Evolutionary conservation across 352 stramenopile genomes (phyloP).

Genomic region (Phytophthora agathidicida): DNA sequence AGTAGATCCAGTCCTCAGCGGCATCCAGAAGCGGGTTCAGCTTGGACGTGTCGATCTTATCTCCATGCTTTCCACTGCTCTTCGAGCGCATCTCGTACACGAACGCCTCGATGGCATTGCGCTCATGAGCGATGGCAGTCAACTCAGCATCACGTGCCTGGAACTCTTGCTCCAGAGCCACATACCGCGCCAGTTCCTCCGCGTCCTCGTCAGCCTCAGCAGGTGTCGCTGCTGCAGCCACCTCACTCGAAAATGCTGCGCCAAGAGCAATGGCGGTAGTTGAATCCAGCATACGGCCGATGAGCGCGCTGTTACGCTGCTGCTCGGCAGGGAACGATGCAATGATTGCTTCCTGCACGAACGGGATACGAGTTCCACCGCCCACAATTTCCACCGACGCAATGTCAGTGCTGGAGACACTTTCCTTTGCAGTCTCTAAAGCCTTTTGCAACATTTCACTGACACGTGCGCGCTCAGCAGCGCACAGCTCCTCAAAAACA

Average conservation of each 20-base stretch:
- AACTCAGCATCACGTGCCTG: slow-evolving; percentile 74
- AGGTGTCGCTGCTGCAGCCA: slow-evolving; percentile 3
- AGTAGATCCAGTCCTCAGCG: slow-evolving; percentile 93
- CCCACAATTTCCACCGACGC: slow-evolving; percentile 90
- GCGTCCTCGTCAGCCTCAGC: slow-evolving; percentile 34
- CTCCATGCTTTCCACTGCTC: slow-evolving; percentile 63
- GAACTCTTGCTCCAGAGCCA: slow-evolving; percentile 73
- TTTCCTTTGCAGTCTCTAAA: slow-evolving; percentile 51
- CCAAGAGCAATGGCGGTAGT: slow-evolving; percentile 84
- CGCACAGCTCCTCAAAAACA: slow-evolving; percentile 74
- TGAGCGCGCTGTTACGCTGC: slow-evolving; percentile 40
- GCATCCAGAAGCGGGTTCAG: slow-evolving; percentile 80
- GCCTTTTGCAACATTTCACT: slow-evolving; percentile 57
- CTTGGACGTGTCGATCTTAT: slow-evolving; percentile 65
- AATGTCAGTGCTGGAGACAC: slow-evolving; percentile 47
- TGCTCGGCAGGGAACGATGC: slow-evolving; percentile 57
- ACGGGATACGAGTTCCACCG: slow-evolving; percentile 88
- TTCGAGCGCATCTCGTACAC: slow-evolving; percentile 92
- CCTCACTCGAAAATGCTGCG: slow-evolving; percentile 56
- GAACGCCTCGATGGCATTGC: slow-evolving; percentile 92
- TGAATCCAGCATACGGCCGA: slow-evolving; percentile 90
- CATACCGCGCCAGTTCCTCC: slow-evolving; percentile 38
- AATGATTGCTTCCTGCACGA: slow-evolving; percentile 80
- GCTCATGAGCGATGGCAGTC: slow-evolving; percentile 74
- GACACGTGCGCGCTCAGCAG: slow-evolving; percentile 51